Percentiles rank a stretch among this genome's conserved stretches.
Conservation (phyloP, 495 filamentous ascomycete species). For the Penicillium egyptiacum region DNA sequence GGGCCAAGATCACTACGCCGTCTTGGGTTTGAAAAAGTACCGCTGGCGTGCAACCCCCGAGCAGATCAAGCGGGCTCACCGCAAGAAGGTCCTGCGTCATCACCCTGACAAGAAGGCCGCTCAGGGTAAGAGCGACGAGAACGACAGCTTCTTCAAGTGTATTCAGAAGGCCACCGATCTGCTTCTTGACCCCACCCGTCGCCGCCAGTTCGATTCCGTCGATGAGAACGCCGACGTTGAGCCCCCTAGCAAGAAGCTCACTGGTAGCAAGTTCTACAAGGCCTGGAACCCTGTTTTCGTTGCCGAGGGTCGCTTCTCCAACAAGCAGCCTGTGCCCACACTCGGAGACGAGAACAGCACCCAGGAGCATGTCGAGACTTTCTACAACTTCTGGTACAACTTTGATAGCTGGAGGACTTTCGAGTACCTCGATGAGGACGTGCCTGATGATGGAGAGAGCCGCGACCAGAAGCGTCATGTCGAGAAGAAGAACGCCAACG, state of each 20-base stretch:
- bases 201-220: conserved; percentile 94
- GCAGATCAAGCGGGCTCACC: conserved; percentile 97
- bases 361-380: conserved; percentile 84
- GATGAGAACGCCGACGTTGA: conserved; percentile 91
- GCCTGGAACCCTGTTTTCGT: conserved; percentile 85
- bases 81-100: conserved; percentile 98
- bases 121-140: conserved; percentile 72
- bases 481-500: conserved; percentile 96
- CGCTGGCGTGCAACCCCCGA: conserved; percentile 90
- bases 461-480: conserved; percentile 97
- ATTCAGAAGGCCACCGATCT: conserved; percentile 98
- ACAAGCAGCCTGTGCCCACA: conserved; percentile 77
- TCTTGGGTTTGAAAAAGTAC: conserved; percentile 90
- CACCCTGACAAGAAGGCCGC: conserved; percentile 99
- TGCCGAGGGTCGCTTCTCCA: conserved; percentile 89
- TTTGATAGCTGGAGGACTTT: conserved; percentile 98
- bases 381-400: conserved; percentile 99
- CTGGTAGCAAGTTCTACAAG: conserved; percentile 87
- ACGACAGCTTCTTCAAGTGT: conserved; percentile 99
- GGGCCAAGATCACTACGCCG: conserved; percentile 97
- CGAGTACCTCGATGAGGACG: conserved; percentile 98
- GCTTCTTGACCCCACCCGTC: conserved; percentile 85
- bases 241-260: conserved; percentile 86
- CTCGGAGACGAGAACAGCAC: conserved; percentile 82
- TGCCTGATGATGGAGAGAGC: conserved; percentile 97